Conservation (phyloP, 371 early-diverging fungal genomes). For the Lichtheimia ornata region DNA sequence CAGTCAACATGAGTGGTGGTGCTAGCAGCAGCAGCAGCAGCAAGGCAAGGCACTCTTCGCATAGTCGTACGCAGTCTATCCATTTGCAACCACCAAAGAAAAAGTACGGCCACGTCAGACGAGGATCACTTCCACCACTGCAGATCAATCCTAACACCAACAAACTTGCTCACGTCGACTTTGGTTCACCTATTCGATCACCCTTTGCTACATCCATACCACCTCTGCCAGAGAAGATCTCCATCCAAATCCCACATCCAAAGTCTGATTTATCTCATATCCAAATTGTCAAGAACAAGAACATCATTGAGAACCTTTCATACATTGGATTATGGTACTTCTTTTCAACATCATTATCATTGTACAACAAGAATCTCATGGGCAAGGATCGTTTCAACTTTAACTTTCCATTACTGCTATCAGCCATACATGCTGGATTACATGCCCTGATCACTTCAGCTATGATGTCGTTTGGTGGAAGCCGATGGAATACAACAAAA, state of each 20-base stretch:
- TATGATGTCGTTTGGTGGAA: constrained; percentile 49
- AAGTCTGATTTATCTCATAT: constrained; percentile 15
- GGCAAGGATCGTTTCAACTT: constrained; percentile 77
- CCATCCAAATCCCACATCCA: constrained; percentile 25
- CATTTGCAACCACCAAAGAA: constrained; percentile 4
- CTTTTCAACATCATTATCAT: constrained; percentile 75
- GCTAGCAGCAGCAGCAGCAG: neutral
- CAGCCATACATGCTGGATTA: constrained; percentile 67
- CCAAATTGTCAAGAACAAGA: constrained; percentile 17
- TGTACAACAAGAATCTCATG: constrained; percentile 85
- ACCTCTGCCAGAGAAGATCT: constrained; percentile 23
- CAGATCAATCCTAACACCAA: constrained; percentile 12
- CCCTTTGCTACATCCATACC: constrained; percentile 21
- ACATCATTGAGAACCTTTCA: constrained; percentile 31
- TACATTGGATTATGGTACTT: constrained; percentile 63
- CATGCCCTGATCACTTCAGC: constrained; percentile 61
- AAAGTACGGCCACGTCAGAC: constrained; percentile 6
- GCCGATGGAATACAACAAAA: constrained; percentile 35
- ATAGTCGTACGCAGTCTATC: constrained; percentile 16
- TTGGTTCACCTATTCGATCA: constrained; percentile 20
- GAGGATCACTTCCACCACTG: constrained; percentile 22
- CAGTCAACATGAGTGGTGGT: constrained; percentile 4
- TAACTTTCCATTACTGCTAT: constrained; percentile 77
- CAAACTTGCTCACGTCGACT: constrained; percentile 18
- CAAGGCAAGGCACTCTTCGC: neutral